A percentile compares a stretch with the other conserved stretches of the same genome.
These are phyloP conservation scores for Daldinia concentrica DNA, from an alignment of 495 filamentous ascomycete genomes.

Conservation along the genomic window DNA sequence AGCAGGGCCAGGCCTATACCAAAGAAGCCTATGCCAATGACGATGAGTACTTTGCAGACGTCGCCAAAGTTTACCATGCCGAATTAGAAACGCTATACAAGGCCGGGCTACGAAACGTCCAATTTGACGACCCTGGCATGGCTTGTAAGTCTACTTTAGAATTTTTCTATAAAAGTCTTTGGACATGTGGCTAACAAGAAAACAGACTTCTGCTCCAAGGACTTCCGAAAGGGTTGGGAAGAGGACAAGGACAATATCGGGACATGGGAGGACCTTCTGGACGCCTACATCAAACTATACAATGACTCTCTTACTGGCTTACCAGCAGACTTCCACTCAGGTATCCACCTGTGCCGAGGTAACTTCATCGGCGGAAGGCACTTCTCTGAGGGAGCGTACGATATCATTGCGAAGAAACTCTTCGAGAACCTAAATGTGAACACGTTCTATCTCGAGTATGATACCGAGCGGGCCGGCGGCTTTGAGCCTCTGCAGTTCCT, in stretches of 20 bases:
- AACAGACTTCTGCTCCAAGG: constrained; percentile 78
- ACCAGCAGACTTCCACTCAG: constrained; percentile 75
- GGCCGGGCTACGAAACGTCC: constrained; percentile 73
- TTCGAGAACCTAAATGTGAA: constrained; percentile 79
- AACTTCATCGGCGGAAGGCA: constrained; percentile 82
- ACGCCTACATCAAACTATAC: constrained; percentile 79
- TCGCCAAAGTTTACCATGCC: constrained; percentile 75
- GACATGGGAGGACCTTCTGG: constrained; percentile 68
- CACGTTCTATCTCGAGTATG: constrained; percentile 87
- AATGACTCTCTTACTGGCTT: constrained; percentile 73
- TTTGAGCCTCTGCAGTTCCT: constrained; percentile 81
- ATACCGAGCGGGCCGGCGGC: constrained; percentile 76
- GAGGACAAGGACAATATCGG: constrained; percentile 66
- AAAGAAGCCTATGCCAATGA: constrained; percentile 71
- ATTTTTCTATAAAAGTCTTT: not conserved
- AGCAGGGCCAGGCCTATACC: constrained; percentile 73
- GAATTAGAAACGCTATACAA: constrained; percentile 73
- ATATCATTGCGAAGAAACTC: constrained; percentile 79
- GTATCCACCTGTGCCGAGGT: constrained; percentile 81
- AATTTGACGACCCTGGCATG: constrained; percentile 80
- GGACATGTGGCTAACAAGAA: not conserved
- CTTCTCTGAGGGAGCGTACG: constrained; percentile 84
- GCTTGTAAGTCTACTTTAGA: constrained; percentile 64
- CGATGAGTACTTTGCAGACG: constrained; percentile 77
- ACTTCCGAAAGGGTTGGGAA: constrained; percentile 75